These are phyloP conservation scores for Begonia fuchsioides DNA, from an alignment of 306 rosid species.

Conservation along the genomic window DNA sequence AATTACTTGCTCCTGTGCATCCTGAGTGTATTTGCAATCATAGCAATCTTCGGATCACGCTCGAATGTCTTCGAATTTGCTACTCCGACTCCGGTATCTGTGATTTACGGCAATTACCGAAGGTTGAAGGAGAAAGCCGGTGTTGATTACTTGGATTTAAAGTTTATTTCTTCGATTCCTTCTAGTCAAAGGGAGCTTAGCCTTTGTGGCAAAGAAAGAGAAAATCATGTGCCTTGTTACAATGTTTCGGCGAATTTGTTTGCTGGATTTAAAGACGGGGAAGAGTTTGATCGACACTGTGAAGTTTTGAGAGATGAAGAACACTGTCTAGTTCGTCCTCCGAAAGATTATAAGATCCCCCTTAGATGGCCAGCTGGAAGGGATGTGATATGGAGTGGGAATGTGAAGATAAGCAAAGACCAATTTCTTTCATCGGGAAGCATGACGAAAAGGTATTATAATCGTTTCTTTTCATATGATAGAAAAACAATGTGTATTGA, in stretches of 20 bases:
- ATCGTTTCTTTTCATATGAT: not conserved
- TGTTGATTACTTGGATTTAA: constrained; percentile 66
- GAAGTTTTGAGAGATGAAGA: constrained; percentile 28
- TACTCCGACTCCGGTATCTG: constrained; percentile 25
- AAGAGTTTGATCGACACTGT: constrained; percentile 92
- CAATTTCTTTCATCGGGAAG: constrained; percentile 98
- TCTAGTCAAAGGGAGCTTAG: constrained; percentile 48
- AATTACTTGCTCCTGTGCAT: constrained; percentile 64
- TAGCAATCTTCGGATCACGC: constrained; percentile 56
- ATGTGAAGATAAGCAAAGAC: constrained; percentile 90
- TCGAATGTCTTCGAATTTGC: constrained; percentile 37
- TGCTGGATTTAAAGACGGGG: constrained; percentile 63
- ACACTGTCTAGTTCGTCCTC: constrained; percentile 82
- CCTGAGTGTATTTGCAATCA: constrained; percentile 49
- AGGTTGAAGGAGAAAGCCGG: constrained; percentile 88
- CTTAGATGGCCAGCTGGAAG: constrained; percentile 84
- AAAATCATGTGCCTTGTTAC: constrained; percentile 79
- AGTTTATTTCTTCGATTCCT: constrained; percentile 42
- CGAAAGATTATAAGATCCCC: constrained; percentile 94
- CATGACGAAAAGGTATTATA: constrained; percentile 89
- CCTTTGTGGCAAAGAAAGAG: constrained; percentile 81
- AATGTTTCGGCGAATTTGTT: constrained; percentile 61
- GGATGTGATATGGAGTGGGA: constrained; percentile 94
- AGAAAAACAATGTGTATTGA: too few relatives aligned
- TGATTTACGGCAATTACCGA: constrained; percentile 57